Base-by-base conservation (phyloP, 305 asterid species). In the Fraxinus albicans region DNA sequence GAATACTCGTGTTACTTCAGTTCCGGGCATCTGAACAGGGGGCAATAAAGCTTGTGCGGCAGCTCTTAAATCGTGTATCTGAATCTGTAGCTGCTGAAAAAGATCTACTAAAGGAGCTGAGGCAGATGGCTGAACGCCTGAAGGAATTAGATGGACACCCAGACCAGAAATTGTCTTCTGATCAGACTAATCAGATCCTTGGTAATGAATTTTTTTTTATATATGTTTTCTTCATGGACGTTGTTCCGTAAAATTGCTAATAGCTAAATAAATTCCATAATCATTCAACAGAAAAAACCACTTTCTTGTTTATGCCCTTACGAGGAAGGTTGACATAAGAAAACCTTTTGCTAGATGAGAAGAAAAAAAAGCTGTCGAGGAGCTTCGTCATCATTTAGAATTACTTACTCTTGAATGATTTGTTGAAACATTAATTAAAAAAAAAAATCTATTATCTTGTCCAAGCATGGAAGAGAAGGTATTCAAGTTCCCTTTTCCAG, bases 11-110 rank as follows among this genome's bases (percentile, higher is more conserved):
- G 82, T 83, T 91, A 91, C 94, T 96, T 77, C 89, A 91, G 53
- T 95, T 93, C 82, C 89, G 95, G 75, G 88, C 87, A 76, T 81
- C 96, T 9, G 98, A 95, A 77, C 98, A 95, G 82, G 95, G 82
- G 53, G 87, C 91, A 76, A 84, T 93, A 72, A 96, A 95, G 84
- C 89, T 96, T 76, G 89, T 91, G 95, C 86, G 82, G 87, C 89
- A 84, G 83, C 87, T 96, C 82, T 85, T 96, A 83, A 88, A 83
- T 83, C 90, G 87, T 47, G 88, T 90, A 58, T 70, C 58, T 77
- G 81, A 79, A 85, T 85, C 91, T 25, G 86, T 89, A 73, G 89
- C 92, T 36, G 80, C 89, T 82, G 98, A 96, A 73, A 96, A 88
- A 69, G 99, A 96, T 82, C 84, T 91, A 35, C 25, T 82, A 19